Evolutionary conservation across 345 rosid species (phyloP), one percentile per base, ranked within the genome.

Genomic region (Acer yangbiense): DNA sequence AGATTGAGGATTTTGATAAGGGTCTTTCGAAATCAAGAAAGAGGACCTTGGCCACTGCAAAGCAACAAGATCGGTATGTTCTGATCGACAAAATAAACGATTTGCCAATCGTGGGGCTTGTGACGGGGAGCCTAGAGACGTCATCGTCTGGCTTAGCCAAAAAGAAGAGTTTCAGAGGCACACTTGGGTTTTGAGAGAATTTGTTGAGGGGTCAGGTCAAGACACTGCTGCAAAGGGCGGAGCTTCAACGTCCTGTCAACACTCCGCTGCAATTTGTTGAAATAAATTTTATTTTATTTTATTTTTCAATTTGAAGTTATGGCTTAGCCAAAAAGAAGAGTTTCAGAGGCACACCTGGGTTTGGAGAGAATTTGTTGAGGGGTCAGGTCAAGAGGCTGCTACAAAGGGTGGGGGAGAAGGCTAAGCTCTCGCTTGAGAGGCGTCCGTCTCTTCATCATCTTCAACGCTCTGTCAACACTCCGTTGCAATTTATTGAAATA

Each of bases 171-270:
- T 73, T 80, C 32, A 29, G 8, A 17, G 64, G 50, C 54, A 92
- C 97, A 11, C 96, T 96, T 48, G 96, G 96, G 0, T 95, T 97
- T n/a, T 97, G 98, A 27, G 99, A 95, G 91, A 92, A 94, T 3
- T 80, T 93, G 71, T 84, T 95, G 14, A 90, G 97, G 83, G 88
- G 93, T 44, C 97, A 95, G 81, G 98, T 93, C 55, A 90, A 91
- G 85, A 83, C 90, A 14, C 90, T 93, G 0, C 69, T 95, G 79
- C 92, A 92, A 50, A 91, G 84, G 55, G 96, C 90, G n/a, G 93
- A 90, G 71, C 32, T 82, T 63, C 86, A 88, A 4, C 1, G 44
- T 0, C 18, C 79, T 75, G 83, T 73, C 58, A 74, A 80, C 85
- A 90, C 93, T 48, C 97, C 97, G 0, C 67, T 82, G 77, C 89